phyloP scores from a whole-genome alignment of 371 early-diverging fungal species.

The Mortierella sp. region DNA sequence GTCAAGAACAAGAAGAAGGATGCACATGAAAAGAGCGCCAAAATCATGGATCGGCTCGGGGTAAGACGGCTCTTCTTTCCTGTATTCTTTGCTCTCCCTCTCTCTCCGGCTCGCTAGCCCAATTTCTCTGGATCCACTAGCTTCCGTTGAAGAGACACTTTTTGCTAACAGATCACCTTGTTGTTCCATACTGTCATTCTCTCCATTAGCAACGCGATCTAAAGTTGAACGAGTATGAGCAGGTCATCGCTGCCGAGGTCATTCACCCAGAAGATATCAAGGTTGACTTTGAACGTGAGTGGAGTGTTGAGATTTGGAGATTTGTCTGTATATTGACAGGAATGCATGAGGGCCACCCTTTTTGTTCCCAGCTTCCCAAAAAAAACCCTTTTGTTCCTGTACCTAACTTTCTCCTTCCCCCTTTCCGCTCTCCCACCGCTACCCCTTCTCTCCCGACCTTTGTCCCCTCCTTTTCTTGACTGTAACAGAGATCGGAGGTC shows the following conservation, averaged over 20 bases:
- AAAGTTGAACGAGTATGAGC: constrained; percentile 91
- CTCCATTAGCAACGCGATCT: constrained; percentile 67
- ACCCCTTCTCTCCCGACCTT: not conserved
- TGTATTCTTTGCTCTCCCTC: constrained; percentile 2
- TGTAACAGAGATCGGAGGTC: constrained; percentile 88
- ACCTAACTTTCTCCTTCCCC: too few relatives aligned
- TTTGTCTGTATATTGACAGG: not conserved
- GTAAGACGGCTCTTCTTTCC: constrained; percentile 55
- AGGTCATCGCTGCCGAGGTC: constrained; percentile 93
- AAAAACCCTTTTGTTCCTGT: too few relatives aligned
- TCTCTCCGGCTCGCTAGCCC: not conserved
- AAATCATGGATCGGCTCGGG: constrained; percentile 79
- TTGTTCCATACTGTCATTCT: not conserved
- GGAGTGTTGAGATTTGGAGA: not conserved
- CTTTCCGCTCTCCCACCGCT: not conserved
- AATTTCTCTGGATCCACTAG: too few relatives aligned
- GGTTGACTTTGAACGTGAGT: constrained; percentile 83
- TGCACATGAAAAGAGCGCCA: constrained; percentile 74
- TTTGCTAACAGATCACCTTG: not conserved
- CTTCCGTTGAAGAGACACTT: too few relatives aligned
- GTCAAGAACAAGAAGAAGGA: constrained; percentile 75
- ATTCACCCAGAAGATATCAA: constrained; percentile 92
- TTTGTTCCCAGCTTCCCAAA: too few relatives aligned
- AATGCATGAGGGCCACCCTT: not conserved
- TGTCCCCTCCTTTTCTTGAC: too few relatives aligned